Percentiles rank a stretch among this genome's conserved stretches.
These are phyloP conservation scores for Fomitopsis pinicola DNA, from an alignment of 1,284 basidiomycete genomes.

Conservation along the genomic window DNA sequence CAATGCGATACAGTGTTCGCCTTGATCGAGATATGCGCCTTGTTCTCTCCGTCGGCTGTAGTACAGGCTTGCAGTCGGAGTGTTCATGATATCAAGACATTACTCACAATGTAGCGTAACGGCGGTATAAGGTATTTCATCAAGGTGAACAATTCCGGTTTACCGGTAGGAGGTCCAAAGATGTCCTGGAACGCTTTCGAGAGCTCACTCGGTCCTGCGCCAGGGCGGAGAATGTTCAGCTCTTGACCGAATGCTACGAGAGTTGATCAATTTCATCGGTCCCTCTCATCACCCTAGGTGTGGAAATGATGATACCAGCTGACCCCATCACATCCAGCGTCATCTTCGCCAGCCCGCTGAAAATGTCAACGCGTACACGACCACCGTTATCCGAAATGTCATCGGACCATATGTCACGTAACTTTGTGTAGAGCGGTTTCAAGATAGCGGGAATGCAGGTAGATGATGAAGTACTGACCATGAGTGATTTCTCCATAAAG, in stretches of 20 bases:
- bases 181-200: slow-evolving; percentile 32
- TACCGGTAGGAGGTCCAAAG: slow-evolving; percentile 4
- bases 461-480: neutral
- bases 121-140: slow-evolving; percentile 4
- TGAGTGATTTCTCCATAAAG: slow-evolving; percentile 30
- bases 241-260: too few relatives aligned
- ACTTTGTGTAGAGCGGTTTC: too few relatives aligned
- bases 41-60: too few relatives aligned
- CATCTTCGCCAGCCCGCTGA: slow-evolving; percentile 36
- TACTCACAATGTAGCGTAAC: slow-evolving; percentile 15
- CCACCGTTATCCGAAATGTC: slow-evolving; percentile 7
- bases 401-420: slow-evolving; percentile 22
- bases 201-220: slow-evolving; percentile 32
- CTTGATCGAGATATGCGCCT: too few relatives aligned
- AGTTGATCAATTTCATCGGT: too few relatives aligned
- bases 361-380: slow-evolving; percentile 33
- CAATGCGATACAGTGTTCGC: slow-evolving; percentile 22
- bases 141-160: neutral
- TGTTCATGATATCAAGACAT: too few relatives aligned
- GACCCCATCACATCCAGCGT: slow-evolving; percentile 51
- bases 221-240: too few relatives aligned
- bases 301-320: slow-evolving; percentile 27
- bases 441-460: neutral
- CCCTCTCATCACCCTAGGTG: too few relatives aligned
- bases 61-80: too few relatives aligned